Conservation (phyloP, 306 rosid species). For the Spatholobus suberectus region DNA sequence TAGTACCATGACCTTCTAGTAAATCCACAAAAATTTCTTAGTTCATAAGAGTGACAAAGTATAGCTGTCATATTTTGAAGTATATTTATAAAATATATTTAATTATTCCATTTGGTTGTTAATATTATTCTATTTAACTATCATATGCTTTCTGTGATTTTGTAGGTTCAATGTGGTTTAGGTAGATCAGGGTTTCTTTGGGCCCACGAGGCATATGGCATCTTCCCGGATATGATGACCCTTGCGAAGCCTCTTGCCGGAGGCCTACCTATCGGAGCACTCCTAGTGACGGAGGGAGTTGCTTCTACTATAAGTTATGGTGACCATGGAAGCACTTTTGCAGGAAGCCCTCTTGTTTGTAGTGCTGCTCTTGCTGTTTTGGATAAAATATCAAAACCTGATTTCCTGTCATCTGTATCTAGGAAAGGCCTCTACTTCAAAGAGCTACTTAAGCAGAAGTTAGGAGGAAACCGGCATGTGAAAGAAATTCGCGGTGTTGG, state of each 20-base stretch:
- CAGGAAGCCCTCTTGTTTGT: conserved; percentile 80
- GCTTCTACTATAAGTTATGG: conserved; percentile 79
- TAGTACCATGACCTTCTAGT: background rate
- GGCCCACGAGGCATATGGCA: conserved; percentile 81
- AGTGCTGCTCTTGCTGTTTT: conserved; percentile 78
- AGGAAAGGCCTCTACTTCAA: conserved; percentile 71
- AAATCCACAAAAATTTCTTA: background rate
- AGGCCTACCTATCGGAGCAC: conserved; percentile 92
- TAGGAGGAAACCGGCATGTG: conserved; percentile 75
- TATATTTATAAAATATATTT: background rate
- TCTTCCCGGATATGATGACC: conserved; percentile 93
- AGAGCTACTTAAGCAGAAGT: conserved; percentile 68
- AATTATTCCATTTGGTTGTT: background rate
- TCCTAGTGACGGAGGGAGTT: conserved; percentile 74
- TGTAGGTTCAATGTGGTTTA: conserved; percentile 92
- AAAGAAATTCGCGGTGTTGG: conserved; percentile 81
- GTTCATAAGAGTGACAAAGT: background rate
- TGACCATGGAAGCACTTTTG: conserved; percentile 95
- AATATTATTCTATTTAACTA: background rate
- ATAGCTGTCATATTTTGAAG: background rate
- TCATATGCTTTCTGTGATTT: conserved; percentile 13
- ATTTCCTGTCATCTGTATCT: conserved; percentile 68
- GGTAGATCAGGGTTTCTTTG: conserved; percentile 87
- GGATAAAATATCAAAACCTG: conserved; percentile 69
- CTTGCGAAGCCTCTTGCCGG: conserved; percentile 98